Conservation (phyloP, 768 basidiomycete species). For the Multifurca ochricompacta region DNA sequence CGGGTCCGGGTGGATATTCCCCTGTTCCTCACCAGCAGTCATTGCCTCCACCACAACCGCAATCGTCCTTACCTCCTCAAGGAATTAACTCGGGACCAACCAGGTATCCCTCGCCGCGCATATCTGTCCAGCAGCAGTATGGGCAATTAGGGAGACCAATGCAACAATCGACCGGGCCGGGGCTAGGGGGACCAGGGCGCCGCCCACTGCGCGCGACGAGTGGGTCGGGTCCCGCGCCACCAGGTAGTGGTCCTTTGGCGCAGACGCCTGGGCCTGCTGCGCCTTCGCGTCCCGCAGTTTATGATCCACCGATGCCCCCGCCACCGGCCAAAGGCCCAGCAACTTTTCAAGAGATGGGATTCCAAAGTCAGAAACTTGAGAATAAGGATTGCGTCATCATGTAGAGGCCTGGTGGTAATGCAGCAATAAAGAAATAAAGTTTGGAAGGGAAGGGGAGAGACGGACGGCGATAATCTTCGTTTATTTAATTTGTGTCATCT, state of each 20-base stretch:
- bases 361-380: slow-evolving; percentile 67
- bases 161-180: neutral
- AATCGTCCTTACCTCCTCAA: neutral
- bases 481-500: too few relatives aligned
- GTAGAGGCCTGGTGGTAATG: too few relatives aligned
- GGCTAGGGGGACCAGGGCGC: neutral
- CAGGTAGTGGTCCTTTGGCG: neutral
- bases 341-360: slow-evolving; percentile 94
- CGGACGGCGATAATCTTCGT: too few relatives aligned
- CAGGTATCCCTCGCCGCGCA: slow-evolving; percentile 7
- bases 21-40: neutral
- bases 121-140: neutral
- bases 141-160: neutral
- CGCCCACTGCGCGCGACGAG: neutral
- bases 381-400: slow-evolving; percentile 84
- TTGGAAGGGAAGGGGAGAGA: too few relatives aligned
- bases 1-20: neutral
- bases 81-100: neutral
- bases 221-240: neutral
- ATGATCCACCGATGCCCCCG: slow-evolving; percentile 12
- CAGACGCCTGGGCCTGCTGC: neutral
- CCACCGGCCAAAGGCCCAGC: slow-evolving; percentile 40
- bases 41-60: neutral
- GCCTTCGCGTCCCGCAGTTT: neutral
- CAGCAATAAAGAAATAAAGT: neutral